Conservation (phyloP, 148 eudicot genomes). For the Nepenthes gracilis region DNA sequence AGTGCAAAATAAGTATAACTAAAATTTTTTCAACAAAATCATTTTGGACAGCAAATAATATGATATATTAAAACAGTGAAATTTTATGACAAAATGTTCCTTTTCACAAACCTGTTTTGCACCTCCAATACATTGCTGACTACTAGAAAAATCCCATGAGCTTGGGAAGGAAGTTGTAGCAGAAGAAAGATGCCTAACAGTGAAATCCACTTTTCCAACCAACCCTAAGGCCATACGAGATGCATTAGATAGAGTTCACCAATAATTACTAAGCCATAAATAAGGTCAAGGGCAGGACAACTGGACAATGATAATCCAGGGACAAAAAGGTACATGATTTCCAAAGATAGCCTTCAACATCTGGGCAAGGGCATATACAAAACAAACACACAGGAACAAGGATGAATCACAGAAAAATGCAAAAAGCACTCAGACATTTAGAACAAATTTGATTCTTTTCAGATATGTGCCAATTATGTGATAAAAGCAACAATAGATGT, state of each 20-base stretch:
- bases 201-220: constrained; percentile 93
- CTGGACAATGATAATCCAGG: not conserved
- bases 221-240: constrained; percentile 31
- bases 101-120: constrained; percentile 39
- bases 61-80: not conserved
- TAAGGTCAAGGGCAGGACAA: not conserved
- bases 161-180: constrained; percentile 47
- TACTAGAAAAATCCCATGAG: constrained; percentile 46
- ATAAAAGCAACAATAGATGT: no score
- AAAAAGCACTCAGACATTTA: no score
- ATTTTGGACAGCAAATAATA: constrained; percentile 1
- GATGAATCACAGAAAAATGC: no score
- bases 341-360: not conserved
- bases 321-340: not conserved
- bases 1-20: constrained; percentile 6
- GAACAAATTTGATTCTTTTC: no score
- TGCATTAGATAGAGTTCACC: not conserved
- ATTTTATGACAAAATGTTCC: not conserved
- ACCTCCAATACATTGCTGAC: constrained; percentile 58
- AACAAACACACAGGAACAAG: no score
- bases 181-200: constrained; percentile 87
- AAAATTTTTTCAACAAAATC: not conserved
- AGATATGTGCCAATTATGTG: no score
- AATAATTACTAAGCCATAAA: not conserved
- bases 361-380: no score